Evolutionary conservation across 1,139 yeast species (phyloP), one percentile per base, ranked within the genome.

Genomic region (Tardiomyces digboiensis): DNA sequence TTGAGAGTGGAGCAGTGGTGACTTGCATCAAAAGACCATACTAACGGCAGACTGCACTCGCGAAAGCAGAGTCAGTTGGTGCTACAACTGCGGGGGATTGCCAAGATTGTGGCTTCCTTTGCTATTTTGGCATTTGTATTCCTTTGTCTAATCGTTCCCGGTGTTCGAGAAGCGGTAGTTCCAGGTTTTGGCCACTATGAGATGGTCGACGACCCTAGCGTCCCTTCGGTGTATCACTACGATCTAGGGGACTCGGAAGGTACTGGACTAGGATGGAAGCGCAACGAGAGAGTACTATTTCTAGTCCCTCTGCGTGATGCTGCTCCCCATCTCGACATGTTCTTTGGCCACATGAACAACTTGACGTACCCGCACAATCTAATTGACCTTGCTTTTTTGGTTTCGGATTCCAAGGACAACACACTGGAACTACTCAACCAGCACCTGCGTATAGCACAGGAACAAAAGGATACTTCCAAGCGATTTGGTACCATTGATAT

Each of bases 271-370:
- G 84, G 84, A 14, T 74, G 79, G 74, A 73, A 71, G 50, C 61
- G 65, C 21, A 68, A 66, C 13, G 84, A 80, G 52, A 67, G 78
- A 38, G 72, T 80, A 29, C 63, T 80, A 39, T 70, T 80, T 49
- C 75, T 80, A 53, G 80, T 80, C 33, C 87, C 87, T 6, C 59
- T 80, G 48, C 71, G 86, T 59, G 83, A 80, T 56, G 86, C 86
- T 2, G 78, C 80, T 14, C 67, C 73, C 19, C 84, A 78, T 57
- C 56, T 80, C 46, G 82, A 82, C 19, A 72, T 78, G 74, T 76
- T 80, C 65, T 77, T 79, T 55, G 66, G 69, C 41, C 82, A 80
- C 55, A 66, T 80, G 65, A 64, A 65, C 44, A 75, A 75, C 55
- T 65, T 80, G 58, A 75, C 82, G 1, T 80, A 80, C 59, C 85